A percentile compares a stretch with the other conserved stretches of the same genome.
Conservation (phyloP, 139 green algal genomes). For the Chara braunii region DNA sequence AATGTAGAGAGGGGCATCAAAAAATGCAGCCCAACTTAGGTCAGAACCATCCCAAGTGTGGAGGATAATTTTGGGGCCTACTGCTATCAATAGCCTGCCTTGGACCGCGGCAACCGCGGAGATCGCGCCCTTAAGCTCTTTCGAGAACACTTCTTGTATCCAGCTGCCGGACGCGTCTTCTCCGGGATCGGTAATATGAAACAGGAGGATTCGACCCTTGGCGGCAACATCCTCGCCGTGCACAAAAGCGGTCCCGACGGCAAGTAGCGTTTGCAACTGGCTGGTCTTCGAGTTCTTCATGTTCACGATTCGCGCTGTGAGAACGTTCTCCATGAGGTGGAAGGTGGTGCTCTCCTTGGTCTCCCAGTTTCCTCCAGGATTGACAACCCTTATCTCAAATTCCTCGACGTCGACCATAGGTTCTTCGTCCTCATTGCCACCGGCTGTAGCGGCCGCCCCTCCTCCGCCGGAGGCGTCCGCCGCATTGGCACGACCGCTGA, state of each 20-base stretch:
- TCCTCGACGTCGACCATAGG: too few relatives aligned
- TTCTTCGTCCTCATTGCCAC: too few relatives aligned
- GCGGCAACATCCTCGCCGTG: constrained; percentile 77
- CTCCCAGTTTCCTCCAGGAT: too few relatives aligned
- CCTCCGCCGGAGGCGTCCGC: too few relatives aligned
- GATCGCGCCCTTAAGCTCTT: constrained; percentile 18
- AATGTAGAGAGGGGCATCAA: constrained; percentile 62
- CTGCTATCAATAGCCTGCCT: constrained; percentile 26
- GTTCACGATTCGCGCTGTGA: too few relatives aligned
- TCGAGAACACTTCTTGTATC: constrained; percentile 1
- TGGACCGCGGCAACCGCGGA: constrained; percentile 16
- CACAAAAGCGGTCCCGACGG: constrained; percentile 47
- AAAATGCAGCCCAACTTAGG: constrained; percentile 59
- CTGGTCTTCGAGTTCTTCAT: constrained; percentile 41
- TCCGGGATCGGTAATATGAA: constrained; percentile 40
- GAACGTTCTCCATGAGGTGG: too few relatives aligned
- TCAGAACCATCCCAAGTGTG: constrained; percentile 41
- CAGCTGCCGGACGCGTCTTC: not conserved
- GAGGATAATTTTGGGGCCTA: constrained; percentile 22
- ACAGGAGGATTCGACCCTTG: constrained; percentile 68
- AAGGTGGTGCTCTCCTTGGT: too few relatives aligned
- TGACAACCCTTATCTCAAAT: too few relatives aligned
- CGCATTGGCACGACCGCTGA: too few relatives aligned
- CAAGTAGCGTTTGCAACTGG: constrained; percentile 47
- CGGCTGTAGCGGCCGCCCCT: too few relatives aligned